phyloP scores from a whole-genome alignment of 768 basidiomycete genomes.

The Pulveroboletus sp. region DNA sequence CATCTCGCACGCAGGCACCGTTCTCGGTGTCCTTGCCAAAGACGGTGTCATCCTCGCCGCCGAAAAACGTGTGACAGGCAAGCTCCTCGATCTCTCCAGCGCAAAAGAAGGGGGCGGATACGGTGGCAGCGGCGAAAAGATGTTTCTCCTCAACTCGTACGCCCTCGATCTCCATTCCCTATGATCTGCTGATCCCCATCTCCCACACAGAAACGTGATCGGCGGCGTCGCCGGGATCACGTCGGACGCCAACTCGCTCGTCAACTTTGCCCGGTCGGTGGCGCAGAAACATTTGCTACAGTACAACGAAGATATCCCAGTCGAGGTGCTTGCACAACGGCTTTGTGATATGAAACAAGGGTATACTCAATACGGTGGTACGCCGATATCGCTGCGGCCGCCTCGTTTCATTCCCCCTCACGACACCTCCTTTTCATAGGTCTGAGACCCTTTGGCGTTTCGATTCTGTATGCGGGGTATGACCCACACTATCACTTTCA shows the following conservation, averaged over 20 bases:
- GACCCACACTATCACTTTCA: conserved; percentile 97
- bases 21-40: conserved; percentile 87
- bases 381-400: conserved; percentile 13
- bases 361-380: conserved; percentile 95
- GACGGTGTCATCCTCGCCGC: conserved; percentile 91
- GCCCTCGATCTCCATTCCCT: conserved; percentile 17
- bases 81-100: conserved; percentile 87
- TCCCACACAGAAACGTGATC: conserved; percentile 76
- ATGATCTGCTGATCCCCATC: conserved; percentile 2
- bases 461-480: conserved; percentile 93
- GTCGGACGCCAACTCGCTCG: conserved; percentile 95
- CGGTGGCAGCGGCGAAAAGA: conserved; percentile 97
- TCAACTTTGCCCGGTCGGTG: conserved; percentile 89
- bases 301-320: conserved; percentile 98
- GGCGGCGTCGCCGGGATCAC: conserved; percentile 94
- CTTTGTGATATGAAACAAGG: conserved; percentile 98
- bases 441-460: conserved; percentile 97
- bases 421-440: conserved; percentile 37
- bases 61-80: conserved; percentile 98
- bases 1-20: conserved; percentile 93
- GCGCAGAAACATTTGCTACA: conserved; percentile 85
- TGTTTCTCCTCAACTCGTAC: conserved; percentile 90
- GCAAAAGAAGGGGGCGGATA: conserved; percentile 80
- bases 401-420: not conserved
- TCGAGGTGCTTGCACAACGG: conserved; percentile 90